phyloP scores from a whole-genome alignment of 1,284 basidiomycete species.

The Limonomyces culmigenus region DNA sequence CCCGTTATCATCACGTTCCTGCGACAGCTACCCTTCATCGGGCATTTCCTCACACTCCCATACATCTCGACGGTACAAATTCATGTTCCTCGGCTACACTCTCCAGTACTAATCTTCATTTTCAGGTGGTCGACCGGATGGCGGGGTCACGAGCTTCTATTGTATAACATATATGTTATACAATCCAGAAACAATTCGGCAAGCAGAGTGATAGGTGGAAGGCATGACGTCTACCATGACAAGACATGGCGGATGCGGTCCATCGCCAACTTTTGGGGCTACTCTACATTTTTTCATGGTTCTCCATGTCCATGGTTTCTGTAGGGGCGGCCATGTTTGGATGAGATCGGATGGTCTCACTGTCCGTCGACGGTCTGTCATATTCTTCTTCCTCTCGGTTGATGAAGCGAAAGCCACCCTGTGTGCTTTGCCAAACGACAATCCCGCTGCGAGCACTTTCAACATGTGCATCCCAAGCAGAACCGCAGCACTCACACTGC shows the following conservation, averaged over 20 bases:
- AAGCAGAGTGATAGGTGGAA: no score
- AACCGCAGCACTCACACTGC: conserved; percentile 40
- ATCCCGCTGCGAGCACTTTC: no score
- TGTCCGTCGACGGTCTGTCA: no score
- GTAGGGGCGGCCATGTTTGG: no score
- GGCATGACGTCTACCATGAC: no score
- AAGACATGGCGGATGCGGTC: no score
- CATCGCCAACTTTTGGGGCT: no score
- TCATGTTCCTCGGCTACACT: conserved; percentile 1
- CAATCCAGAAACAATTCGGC: no score
- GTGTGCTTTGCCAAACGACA: conserved; percentile 29
- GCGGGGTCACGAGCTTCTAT: conserved; percentile 63
- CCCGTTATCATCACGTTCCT: conserved; percentile 95
- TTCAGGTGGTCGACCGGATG: conserved; percentile 53
- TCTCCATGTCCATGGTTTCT: no score
- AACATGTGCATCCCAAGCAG: no score
- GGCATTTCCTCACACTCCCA: conserved; percentile 74
- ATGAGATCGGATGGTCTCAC: no score
- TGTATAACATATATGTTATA: conserved; percentile 36
- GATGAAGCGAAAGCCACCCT: conserved; percentile 30
- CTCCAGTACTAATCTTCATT: background rate
- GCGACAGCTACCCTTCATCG: conserved; percentile 87
- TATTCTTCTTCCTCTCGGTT: conserved; percentile 30
- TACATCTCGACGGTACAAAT: conserved; percentile 45
- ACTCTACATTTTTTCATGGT: no score